Evolutionary conservation across 176 grass and related monocot species (phyloP).

Genomic region (Aegilops speltoides): DNA sequence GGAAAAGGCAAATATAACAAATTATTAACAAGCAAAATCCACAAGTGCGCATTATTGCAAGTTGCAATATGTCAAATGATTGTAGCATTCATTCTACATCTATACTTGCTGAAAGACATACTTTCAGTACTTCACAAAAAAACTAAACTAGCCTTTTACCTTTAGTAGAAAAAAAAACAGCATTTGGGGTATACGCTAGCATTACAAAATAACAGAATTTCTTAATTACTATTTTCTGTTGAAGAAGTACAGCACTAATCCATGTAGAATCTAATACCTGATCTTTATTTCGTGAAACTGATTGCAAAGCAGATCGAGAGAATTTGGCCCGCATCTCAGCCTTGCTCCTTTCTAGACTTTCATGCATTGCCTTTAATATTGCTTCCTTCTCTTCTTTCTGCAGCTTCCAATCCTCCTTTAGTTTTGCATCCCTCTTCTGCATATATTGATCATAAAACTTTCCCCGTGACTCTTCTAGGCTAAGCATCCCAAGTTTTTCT

Average conservation of each 20-base stretch:
- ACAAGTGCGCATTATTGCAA: constrained; percentile 14
- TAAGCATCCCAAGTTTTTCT: constrained; percentile 57
- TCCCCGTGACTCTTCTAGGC: constrained; percentile 82
- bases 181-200: not conserved
- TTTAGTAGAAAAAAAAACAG: constrained; percentile 27
- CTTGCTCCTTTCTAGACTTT: constrained; percentile 78
- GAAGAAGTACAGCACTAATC: constrained; percentile 8
- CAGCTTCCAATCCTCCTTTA: constrained; percentile 80
- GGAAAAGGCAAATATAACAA: constrained; percentile 49
- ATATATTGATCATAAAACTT: constrained; percentile 96
- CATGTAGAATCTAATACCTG: constrained; percentile 42
- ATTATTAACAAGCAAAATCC: constrained; percentile 31
- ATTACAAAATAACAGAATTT: not conserved
- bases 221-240: not conserved
- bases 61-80: not conserved
- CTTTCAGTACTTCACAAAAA: constrained; percentile 2
- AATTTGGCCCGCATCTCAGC: constrained; percentile 84
- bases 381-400: constrained; percentile 78
- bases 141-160: not conserved
- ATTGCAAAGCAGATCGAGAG: constrained; percentile 51
- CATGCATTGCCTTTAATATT: constrained; percentile 83
- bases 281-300: constrained; percentile 53
- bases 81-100: constrained; percentile 1
- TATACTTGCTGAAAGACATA: not conserved
- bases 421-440: constrained; percentile 86